These are phyloP conservation scores for Marchantia paleacea DNA, from an alignment of 225 moss, liverwort and hornwort species.

Conservation along the genomic window DNA sequence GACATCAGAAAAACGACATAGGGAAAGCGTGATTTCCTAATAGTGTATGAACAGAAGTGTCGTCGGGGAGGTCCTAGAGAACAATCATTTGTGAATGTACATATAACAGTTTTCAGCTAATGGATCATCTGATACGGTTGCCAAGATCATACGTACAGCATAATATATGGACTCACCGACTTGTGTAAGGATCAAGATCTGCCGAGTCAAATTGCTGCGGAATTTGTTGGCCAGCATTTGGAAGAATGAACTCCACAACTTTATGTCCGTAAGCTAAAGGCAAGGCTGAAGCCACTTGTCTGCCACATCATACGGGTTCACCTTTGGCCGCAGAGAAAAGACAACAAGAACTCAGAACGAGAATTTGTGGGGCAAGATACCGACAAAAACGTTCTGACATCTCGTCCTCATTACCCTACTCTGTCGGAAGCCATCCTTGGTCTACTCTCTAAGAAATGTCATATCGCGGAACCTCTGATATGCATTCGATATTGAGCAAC, in stretches of 20 bases:
- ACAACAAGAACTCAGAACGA: background rate
- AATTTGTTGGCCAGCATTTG: slow-evolving; percentile 69
- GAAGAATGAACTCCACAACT: slow-evolving; percentile 94
- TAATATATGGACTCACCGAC: slow-evolving; percentile 50
- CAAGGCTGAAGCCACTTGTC: slow-evolving; percentile 82
- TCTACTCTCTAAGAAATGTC: background rate
- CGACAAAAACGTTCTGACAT: no score
- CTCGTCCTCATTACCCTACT: no score
- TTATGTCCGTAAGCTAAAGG: slow-evolving; percentile 83
- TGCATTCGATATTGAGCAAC: slow-evolving; percentile 85
- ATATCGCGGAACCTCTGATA: slow-evolving; percentile 65
- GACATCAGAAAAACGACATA: no score
- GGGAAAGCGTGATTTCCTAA: no score
- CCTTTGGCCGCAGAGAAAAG: slow-evolving; percentile 44
- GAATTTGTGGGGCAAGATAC: background rate
- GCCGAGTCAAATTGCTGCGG: slow-evolving; percentile 60
- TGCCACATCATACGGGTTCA: slow-evolving; percentile 85
- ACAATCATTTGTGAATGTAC: no score
- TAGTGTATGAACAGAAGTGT: no score
- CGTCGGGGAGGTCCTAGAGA: no score
- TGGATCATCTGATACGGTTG: no score
- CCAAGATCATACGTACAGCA: no score
- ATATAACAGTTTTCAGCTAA: no score
- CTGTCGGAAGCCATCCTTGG: background rate
- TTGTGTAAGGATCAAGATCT: slow-evolving; percentile 91